Evolutionary conservation across 2,329 filamentous ascomycete species (phyloP), one percentile per base, ranked within the genome.

Genomic region (Aspergillus pseudotamarii): DNA sequence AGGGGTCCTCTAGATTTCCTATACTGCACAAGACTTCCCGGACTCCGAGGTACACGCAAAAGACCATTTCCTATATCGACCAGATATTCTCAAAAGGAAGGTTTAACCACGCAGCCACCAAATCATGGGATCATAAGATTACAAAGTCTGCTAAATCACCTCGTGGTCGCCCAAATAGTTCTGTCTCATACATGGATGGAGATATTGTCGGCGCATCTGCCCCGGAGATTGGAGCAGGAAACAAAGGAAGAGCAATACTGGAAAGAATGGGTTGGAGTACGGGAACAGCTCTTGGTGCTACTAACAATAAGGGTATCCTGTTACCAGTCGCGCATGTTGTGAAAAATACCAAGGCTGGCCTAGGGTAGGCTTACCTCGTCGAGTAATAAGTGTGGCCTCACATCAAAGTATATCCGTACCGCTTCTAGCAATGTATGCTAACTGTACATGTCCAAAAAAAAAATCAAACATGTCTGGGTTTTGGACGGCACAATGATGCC

Each of bases 191-290:
- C 69, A 86, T 86, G 64, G 91, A 98, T 71, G 95, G 95, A 21
- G 94, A 98, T 68, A 82, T 96, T 32, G 93, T 98, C 2, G 95
- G 94, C 55, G 92, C 87, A 1, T 87, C 88, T 55, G 94, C 94
- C 1, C 91, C 93, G 12, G 94, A 97, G 75, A 84, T 99, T 36
- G 91, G 92, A 1, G 82, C 83, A 5, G 91, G 91, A 59, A 98
- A 97, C 75, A 92, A 88, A 68, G 95, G 95, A 12, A 87, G 93
- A 57, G 88, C 88, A 3, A 91, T 99, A 88, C 80, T 99, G 67
- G 93, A 96, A 80, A 98, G 95, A 80, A 98, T 98, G 95, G 95
- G 95, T 4, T 99, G 95, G 94, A 91, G 87, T 65, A 90, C 85
- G 58, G 95, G 95, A 6, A 96, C 90, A 73, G 91, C 91, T 1